Base-by-base conservation (phyloP, 768 basidiomycete species). In the Terana coerulea region DNA sequence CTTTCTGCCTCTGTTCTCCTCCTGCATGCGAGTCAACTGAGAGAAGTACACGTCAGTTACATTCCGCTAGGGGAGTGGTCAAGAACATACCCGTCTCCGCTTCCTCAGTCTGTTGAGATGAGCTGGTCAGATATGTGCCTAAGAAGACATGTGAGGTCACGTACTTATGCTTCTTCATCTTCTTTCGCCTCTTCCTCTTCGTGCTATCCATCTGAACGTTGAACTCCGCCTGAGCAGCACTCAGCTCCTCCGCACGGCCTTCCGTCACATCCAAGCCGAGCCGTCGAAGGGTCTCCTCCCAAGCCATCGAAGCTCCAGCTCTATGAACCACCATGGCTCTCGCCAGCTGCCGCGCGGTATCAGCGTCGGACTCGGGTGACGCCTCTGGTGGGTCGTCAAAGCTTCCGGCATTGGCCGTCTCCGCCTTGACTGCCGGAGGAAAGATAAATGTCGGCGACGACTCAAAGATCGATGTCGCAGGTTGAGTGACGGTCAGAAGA, bases 161-260 rank as follows among this genome's bases (percentile, higher is more conserved):
- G 69, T 63, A 92, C 91, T 95, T 95, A 69, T 95, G 93, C 72
- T 94, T 95, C 79, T 87, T 91, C 85, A 95, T 95, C 83, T 95
- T 95, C 83, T 84, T 88, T 75, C 82, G 75, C 60, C 82, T 78
- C 76, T 93, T 93, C 67, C 90, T 80, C 75, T 85, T 88, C 25
- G 81, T 83, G 59, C 90, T 91, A 60, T 92, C 91, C 71, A 89
- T 74, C 65, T 82, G 68, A 14, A 89, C 76, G 37, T 80, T 77
- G 57, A 81, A 76, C 77, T 78, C 84, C 52, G 81, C 79, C 64
- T 75, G 76, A 14, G 81, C 77, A 59, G 75, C 69, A 58, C 77
- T 75, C 47, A 77, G 77, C 64, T 76, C 69, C 49, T 73, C 72
- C 37, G 78, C 72, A 50, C 77, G 74, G 36, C 75, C 73, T 35